Percentiles rank a stretch among this genome's conserved stretches.
Evolutionary conservation across 192 early-diverging fungal species (phyloP).

Genomic region (Backusella westeae): DNA sequence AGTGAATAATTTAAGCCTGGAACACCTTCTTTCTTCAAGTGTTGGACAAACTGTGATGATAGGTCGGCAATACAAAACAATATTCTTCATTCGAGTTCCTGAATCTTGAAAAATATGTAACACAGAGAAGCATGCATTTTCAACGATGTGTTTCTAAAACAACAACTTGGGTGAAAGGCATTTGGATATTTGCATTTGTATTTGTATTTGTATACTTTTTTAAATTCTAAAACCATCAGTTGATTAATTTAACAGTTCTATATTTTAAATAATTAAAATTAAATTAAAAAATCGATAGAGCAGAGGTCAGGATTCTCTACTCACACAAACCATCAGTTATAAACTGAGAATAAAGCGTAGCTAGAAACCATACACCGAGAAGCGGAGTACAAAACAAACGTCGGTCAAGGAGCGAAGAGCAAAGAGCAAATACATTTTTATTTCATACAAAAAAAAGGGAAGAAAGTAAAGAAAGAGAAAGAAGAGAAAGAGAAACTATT

Average conservation of each 20-base stretch:
- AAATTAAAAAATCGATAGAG: background rate
- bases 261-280: background rate
- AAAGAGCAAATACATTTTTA: background rate
- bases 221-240: background rate
- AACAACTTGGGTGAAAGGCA: background rate
- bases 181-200: background rate
- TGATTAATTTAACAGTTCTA: background rate
- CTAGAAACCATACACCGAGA: background rate
- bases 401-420: background rate
- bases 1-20: background rate
- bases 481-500: background rate
- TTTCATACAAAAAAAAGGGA: background rate
- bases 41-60: background rate
- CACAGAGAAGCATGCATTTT: background rate
- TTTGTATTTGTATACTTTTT: background rate
- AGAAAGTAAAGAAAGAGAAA: background rate
- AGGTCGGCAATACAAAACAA: background rate
- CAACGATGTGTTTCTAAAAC: background rate
- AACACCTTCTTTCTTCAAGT: background rate
- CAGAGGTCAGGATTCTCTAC: background rate
- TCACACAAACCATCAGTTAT: background rate
- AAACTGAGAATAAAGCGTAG: conserved; percentile 2
- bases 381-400: background rate
- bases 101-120: background rate
- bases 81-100: background rate